phyloP scores from a whole-genome alignment of 805 yeast species.

The Yamadazyma laniorum region DNA sequence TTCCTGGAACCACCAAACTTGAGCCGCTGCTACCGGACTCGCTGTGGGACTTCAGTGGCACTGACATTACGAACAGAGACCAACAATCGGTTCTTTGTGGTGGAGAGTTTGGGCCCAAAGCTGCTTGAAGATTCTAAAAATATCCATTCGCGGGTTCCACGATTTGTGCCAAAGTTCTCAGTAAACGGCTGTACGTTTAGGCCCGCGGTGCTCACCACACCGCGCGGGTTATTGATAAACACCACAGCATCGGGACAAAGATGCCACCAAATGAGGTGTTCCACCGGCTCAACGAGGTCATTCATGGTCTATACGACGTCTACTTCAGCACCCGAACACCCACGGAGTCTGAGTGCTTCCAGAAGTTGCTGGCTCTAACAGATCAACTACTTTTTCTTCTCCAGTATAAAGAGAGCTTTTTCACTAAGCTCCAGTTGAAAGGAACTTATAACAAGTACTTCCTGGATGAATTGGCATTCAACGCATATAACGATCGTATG shows the following conservation, averaged over 20 bases:
- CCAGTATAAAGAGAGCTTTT: not conserved
- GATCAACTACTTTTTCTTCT: not conserved
- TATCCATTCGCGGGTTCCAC: no score
- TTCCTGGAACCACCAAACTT: not conserved
- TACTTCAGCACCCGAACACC: not conserved
- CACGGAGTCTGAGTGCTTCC: not conserved
- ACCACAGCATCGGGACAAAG: not conserved
- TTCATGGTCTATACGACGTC: not conserved
- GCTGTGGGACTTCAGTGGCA: no score
- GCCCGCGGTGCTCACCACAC: no score
- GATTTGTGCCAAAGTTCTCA: no score
- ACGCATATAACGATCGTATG: not conserved
- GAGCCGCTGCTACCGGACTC: no score
- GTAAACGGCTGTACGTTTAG: no score
- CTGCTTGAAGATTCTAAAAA: no score
- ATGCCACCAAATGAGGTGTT: not conserved
- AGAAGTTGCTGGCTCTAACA: not conserved
- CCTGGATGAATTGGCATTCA: constrained; percentile 3
- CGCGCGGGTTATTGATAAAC: no score
- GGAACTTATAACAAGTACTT: constrained; percentile 3
- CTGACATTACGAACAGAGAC: no score
- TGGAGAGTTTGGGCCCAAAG: not conserved
- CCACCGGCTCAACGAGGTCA: not conserved
- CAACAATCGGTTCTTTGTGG: no score
- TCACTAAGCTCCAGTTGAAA: not conserved